Conservation (phyloP, 352 stramenopile species). For the Globisporangium orthogonon region DNA sequence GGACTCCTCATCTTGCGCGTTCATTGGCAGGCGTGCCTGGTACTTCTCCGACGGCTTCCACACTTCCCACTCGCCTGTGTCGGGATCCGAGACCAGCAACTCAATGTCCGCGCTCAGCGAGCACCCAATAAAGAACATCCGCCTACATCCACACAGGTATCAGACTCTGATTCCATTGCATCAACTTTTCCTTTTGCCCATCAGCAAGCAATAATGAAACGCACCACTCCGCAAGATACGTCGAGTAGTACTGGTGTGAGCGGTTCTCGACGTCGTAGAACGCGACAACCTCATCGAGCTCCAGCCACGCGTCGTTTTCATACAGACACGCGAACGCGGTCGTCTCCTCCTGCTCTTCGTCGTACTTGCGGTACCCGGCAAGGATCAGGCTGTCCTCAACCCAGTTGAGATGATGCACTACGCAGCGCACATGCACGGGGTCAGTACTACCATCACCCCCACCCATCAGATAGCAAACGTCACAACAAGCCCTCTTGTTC, state of each 20-base stretch:
- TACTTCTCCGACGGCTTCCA: constrained; percentile 78
- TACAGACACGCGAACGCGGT: constrained; percentile 49
- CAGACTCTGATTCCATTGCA: background rate
- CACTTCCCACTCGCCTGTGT: constrained; percentile 49
- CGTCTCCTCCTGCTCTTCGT: constrained; percentile 47
- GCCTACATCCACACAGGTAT: constrained; percentile 18
- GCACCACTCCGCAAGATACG: constrained; percentile 56
- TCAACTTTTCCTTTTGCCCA: background rate
- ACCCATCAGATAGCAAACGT: too few relatives aligned
- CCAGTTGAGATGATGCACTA: constrained; percentile 67
- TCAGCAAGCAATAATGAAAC: background rate
- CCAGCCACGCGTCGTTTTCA: constrained; percentile 35
- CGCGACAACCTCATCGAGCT: constrained; percentile 58
- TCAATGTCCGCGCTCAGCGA: constrained; percentile 77
- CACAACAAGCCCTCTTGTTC: background rate
- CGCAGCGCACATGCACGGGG: background rate
- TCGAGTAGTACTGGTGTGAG: constrained; percentile 59
- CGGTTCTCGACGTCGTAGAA: constrained; percentile 52
- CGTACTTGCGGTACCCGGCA: constrained; percentile 48
- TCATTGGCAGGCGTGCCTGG: constrained; percentile 69
- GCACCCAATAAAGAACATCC: constrained; percentile 79
- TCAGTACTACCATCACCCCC: background rate
- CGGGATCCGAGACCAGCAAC: constrained; percentile 57
- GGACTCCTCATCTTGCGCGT: constrained; percentile 56
- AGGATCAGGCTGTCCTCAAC: constrained; percentile 60